Base-by-base conservation (phyloP, 768 basidiomycete species). In the Pleurotus sapidus region DNA sequence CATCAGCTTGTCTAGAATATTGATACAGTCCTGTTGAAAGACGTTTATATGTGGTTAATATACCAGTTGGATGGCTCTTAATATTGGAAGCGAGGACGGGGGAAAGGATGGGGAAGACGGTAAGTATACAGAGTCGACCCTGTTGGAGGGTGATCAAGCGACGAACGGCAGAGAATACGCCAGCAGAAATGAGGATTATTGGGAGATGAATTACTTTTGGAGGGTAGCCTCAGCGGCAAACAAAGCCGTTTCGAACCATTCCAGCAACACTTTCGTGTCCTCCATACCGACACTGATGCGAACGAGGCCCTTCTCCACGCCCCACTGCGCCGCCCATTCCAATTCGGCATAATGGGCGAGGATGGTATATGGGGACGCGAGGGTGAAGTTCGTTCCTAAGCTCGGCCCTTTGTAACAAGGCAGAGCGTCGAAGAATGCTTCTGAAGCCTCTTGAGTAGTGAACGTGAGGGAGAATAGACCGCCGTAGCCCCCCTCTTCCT, bases 361-460 rank as follows among this genome's bases (percentile, higher is more conserved):
- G 59, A 91, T 81, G 20, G 86, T 86, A 66, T 89, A 91, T 17
- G 89, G 90, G 58, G 81, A 87, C 49, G 88, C 87, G 25, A 91
- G 76, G 4, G 89, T 91, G 67, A 91, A 91, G 72, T 87, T 91
- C 53, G 89, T 91, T 9, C 89, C 89, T 8, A 86, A 75, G 59
- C 78, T 79, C 5, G 90, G 89, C 5, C 89, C 90, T 69, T 91
- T 91, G 53, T 77, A 75, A 70, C 82, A 88, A n/a, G 76, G 75
- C 49, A 91, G 72, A 0, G 78, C 71, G 67, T 91, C 87, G 64
- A 82, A 89, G 72, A 89, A 89, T 37, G 83, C 83, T 57, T 71
- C 68, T 12, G 84, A 80, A 3, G 85, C 83, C 4, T 70, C 72
- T 37, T 66, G 57, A 7, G 82, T 73, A 24, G 78, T 81, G 72